Percentiles rank a stretch among this genome's conserved stretches.
Conservation (phyloP, 495 filamentous ascomycete species). For the Penicillium lividum region DNA sequence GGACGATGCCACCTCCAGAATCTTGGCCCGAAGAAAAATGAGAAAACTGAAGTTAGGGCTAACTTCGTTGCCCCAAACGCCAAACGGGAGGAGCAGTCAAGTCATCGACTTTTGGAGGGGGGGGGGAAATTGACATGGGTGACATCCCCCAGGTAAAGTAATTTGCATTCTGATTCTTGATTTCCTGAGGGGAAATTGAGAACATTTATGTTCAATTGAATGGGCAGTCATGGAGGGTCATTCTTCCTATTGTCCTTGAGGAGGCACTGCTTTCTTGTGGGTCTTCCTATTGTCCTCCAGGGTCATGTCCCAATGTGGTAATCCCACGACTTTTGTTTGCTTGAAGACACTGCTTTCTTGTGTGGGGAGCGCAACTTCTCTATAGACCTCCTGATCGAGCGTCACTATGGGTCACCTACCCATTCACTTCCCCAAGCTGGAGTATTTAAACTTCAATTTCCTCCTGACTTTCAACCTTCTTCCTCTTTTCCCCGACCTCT, state of each 20-base stretch:
- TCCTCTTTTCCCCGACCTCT: neutral
- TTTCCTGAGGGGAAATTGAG: too few species aligned
- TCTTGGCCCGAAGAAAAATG: neutral
- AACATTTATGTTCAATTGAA: too few species aligned
- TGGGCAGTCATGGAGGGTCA: too few species aligned
- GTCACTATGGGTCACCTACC: neutral
- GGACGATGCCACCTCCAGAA: conserved; percentile 48
- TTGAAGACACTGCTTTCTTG: neutral
- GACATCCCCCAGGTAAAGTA: too few species aligned
- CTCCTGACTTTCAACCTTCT: neutral
- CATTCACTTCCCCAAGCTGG: neutral
- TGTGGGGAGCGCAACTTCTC: neutral
- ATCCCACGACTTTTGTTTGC: too few species aligned
- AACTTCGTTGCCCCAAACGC: neutral
- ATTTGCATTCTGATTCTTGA: too few species aligned
- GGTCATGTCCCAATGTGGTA: too few species aligned
- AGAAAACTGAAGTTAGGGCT: neutral
- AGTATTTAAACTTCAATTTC: neutral
- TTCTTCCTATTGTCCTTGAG: too few species aligned
- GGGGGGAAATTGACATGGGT: too few species aligned
- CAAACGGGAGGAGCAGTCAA: neutral
- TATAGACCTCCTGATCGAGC: too few species aligned
- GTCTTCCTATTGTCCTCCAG: too few species aligned
- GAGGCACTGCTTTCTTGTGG: too few species aligned
- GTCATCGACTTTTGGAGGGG: neutral